A percentile compares a stretch with the other conserved stretches of the same genome.
These are phyloP conservation scores for Cordyceps javanica DNA, from an alignment of 2,329 filamentous ascomycete genomes.

Conservation along the genomic window DNA sequence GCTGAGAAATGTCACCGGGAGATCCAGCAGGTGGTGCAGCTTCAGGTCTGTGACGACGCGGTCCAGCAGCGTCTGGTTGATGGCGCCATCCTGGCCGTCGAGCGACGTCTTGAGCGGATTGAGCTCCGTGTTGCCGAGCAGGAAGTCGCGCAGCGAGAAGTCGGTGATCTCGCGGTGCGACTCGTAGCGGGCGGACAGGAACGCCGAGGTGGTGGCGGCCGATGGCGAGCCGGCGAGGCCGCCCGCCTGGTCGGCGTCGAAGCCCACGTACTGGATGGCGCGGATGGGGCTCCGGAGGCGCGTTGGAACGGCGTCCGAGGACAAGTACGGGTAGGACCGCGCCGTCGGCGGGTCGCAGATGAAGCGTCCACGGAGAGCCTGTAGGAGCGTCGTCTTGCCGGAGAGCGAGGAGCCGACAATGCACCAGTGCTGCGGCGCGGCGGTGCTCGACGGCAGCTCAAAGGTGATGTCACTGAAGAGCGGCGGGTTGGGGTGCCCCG, in stretches of 20 bases:
- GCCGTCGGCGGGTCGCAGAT: slow-evolving; percentile 70
- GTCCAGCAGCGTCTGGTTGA: slow-evolving; percentile 46
- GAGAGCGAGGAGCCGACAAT: slow-evolving; percentile 73
- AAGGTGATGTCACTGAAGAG: slow-evolving; percentile 70
- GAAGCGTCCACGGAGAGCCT: slow-evolving; percentile 69
- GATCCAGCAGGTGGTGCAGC: slow-evolving; percentile 61
- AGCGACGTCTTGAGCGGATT: slow-evolving; percentile 53
- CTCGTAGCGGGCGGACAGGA: slow-evolving; percentile 87
- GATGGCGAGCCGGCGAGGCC: slow-evolving; percentile 43
- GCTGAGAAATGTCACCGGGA: slow-evolving; percentile 84
- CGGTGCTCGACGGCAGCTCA: slow-evolving; percentile 53
- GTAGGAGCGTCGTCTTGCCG: slow-evolving; percentile 76
- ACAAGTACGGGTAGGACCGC: slow-evolving; percentile 72
- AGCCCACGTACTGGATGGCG: slow-evolving; percentile 86
- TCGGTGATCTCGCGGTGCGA: slow-evolving; percentile 80
- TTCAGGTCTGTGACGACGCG: slow-evolving; percentile 64
- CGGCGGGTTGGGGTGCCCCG: slow-evolving; percentile 55
- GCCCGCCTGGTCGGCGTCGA: slow-evolving; percentile 64
- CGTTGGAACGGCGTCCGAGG: slow-evolving; percentile 51
- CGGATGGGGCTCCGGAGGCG: slow-evolving; percentile 52
- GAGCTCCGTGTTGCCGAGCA: slow-evolving; percentile 75
- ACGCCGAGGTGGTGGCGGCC: slow-evolving; percentile 62
- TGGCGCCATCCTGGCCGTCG: slow-evolving; percentile 40
- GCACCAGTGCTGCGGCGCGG: slow-evolving; percentile 64
- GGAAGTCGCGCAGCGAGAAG: slow-evolving; percentile 74